These are phyloP conservation scores for Paecilomyces dactylethromorphus DNA, from an alignment of 2,329 filamentous ascomycete species.

Conservation along the genomic window DNA sequence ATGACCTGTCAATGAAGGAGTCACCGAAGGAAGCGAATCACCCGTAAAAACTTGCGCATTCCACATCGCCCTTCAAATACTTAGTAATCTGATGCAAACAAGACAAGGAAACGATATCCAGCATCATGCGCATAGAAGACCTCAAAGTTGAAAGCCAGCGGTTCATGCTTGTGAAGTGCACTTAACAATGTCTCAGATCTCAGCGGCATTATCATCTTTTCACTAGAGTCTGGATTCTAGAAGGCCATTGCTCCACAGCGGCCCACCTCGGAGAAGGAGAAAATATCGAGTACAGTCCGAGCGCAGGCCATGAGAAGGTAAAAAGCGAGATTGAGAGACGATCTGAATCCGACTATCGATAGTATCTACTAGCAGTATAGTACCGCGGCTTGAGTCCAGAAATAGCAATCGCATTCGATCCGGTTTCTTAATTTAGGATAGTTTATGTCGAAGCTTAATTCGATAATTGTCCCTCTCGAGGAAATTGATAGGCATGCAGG, in stretches of 20 bases:
- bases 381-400: background rate
- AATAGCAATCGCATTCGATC: background rate
- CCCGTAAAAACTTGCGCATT: background rate
- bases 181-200: background rate
- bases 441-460: background rate
- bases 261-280: background rate
- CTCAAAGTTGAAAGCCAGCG: background rate
- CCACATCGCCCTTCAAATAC: background rate
- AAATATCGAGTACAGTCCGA: background rate
- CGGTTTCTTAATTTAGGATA: background rate
- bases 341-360: background rate
- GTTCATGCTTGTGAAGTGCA: background rate
- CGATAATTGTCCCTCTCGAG: background rate
- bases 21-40: background rate
- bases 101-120: background rate
- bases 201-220: background rate
- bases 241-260: background rate
- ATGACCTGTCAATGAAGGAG: background rate
- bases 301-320: background rate
- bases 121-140: background rate
- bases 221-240: background rate
- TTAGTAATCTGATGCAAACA: background rate
- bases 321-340: background rate
- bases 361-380: background rate
- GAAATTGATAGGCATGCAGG: background rate